A percentile compares a stretch with the other conserved stretches of the same genome.
Evolutionary conservation across 2,329 filamentous ascomycete genomes (phyloP).

Genomic region (Epichloe coenophiala): DNA sequence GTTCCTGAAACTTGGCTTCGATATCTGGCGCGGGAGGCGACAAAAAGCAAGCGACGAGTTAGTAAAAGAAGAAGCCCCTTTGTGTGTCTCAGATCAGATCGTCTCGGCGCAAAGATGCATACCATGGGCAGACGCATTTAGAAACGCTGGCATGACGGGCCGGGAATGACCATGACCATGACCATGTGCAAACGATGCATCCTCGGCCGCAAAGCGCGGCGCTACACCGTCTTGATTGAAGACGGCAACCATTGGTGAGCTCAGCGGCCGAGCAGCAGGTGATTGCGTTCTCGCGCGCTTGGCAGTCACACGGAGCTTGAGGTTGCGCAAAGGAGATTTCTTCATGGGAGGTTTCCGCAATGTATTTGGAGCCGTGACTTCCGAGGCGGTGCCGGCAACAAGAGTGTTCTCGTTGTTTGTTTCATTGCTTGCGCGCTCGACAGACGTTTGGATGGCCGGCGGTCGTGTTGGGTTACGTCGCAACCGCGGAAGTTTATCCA

Average conservation of each 20-base stretch:
- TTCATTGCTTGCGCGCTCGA: conserved; percentile 20
- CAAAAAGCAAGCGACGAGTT: background rate
- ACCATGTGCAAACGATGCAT: conserved; percentile 3
- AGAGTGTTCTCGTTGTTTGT: conserved; percentile 11
- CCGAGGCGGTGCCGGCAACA: background rate
- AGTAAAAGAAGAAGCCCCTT: background rate
- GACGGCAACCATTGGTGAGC: conserved; percentile 17
- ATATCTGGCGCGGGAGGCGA: conserved; percentile 25
- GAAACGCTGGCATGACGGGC: conserved; percentile 25
- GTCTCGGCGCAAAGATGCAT: background rate
- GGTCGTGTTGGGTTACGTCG: conserved; percentile 28
- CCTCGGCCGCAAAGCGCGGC: conserved; percentile 12
- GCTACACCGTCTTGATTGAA: conserved; percentile 24
- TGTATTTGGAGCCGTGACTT: conserved; percentile 7
- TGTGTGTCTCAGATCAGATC: background rate
- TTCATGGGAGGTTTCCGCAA: conserved; percentile 14
- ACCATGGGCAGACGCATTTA: conserved; percentile 25
- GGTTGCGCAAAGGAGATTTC: conserved; percentile 28
- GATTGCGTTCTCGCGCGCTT: conserved; percentile 34
- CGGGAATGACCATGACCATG: conserved; percentile 4
- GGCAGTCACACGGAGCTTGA: conserved; percentile 30
- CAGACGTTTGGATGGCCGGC: conserved; percentile 27
- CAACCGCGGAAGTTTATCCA: conserved; percentile 30
- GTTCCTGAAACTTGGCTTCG: conserved; percentile 36
- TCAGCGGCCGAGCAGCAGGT: conserved; percentile 17